Evolutionary conservation across 2,329 filamentous ascomycete genomes (phyloP).

Genomic region (Nannizzia gypsea): DNA sequence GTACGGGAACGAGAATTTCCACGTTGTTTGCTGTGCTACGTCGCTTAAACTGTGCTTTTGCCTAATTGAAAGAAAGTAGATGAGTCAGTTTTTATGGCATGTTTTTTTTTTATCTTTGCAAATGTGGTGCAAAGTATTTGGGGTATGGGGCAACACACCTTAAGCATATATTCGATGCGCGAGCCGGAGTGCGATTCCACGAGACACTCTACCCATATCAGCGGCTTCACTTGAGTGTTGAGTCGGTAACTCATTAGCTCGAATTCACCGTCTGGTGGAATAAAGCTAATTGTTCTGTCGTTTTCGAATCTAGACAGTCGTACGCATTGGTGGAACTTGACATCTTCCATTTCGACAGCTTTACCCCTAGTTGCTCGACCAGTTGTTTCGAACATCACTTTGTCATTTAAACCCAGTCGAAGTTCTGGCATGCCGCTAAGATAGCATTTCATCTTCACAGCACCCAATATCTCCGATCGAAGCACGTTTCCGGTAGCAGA

Average conservation of each 20-base stretch:
- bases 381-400: constrained; percentile 98
- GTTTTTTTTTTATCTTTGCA: neutral
- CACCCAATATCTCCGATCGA: constrained; percentile 88
- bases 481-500: constrained; percentile 90
- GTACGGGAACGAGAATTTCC: constrained; percentile 92
- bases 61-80: constrained; percentile 32
- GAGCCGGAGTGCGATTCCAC: constrained; percentile 93
- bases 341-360: constrained; percentile 98
- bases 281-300: constrained; percentile 96
- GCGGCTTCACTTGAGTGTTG: constrained; percentile 94
- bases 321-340: constrained; percentile 99
- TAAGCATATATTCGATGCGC: constrained; percentile 97
- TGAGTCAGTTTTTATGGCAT: neutral
- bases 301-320: constrained; percentile 94
- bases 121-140: neutral
- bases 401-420: constrained; percentile 89
- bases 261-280: constrained; percentile 95
- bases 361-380: constrained; percentile 88
- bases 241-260: constrained; percentile 98
- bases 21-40: constrained; percentile 97
- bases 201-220: constrained; percentile 98
- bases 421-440: constrained; percentile 96
- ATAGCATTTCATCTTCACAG: constrained; percentile 99
- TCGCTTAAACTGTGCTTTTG: constrained; percentile 94
- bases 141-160: constrained; percentile 38